Conservation (phyloP, 192 early-diverging fungal species). For the Coemansia sp. region DNA sequence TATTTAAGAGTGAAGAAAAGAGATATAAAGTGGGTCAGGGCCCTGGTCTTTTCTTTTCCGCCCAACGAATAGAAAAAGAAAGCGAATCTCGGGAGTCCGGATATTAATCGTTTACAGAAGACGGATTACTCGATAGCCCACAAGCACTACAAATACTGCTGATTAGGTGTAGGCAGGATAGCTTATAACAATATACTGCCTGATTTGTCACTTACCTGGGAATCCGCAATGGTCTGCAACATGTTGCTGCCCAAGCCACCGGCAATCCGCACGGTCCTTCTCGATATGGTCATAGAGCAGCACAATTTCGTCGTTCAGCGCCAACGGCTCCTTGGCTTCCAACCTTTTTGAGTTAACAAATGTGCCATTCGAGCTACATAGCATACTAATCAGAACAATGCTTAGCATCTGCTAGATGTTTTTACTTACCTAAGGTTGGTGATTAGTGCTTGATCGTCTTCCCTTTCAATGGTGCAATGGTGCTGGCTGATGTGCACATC, state of each 20-base stretch:
- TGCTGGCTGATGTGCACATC: constrained; percentile 37
- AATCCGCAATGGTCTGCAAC: constrained; percentile 26
- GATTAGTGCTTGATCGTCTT: constrained; percentile 12
- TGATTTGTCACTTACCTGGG: constrained; percentile 10
- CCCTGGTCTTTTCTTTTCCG: too few relatives aligned
- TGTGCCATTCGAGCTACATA: constrained; percentile 32
- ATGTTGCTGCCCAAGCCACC: constrained; percentile 25
- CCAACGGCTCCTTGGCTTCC: constrained; percentile 12
- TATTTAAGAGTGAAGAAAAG: too few relatives aligned
- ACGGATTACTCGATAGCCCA: constrained; percentile 28
- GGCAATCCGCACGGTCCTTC: neutral
- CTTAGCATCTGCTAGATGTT: neutral
- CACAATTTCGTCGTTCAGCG: constrained; percentile 33
- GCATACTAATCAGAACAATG: neutral
- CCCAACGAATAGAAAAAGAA: too few relatives aligned
- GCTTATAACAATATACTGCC: neutral
- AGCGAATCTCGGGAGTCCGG: too few relatives aligned
- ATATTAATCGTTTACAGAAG: too few relatives aligned
- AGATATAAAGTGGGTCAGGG: too few relatives aligned
- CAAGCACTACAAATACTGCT: constrained; percentile 14
- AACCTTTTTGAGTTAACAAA: constrained; percentile 33
- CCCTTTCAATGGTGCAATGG: constrained; percentile 29
- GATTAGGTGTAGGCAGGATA: neutral
- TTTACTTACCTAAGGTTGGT: constrained; percentile 18
- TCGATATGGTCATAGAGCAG: constrained; percentile 33